These are phyloP conservation scores for Colletotrichum kahawae DNA, from an alignment of 2,329 filamentous ascomycete species.

Conservation along the genomic window DNA sequence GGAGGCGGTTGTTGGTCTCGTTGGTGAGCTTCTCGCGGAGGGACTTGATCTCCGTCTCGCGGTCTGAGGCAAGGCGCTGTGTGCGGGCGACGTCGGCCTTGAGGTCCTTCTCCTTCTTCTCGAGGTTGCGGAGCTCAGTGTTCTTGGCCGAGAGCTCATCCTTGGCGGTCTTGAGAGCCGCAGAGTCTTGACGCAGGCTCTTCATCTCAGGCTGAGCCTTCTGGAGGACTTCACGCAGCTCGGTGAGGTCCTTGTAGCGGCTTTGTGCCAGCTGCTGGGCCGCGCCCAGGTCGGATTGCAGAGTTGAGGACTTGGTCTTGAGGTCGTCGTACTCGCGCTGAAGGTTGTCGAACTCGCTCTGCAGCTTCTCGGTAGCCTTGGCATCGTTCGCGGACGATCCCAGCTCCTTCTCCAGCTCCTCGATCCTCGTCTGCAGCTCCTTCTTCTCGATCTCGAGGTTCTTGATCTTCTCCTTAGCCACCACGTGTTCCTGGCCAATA, in stretches of 20 bases:
- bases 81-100: constrained; percentile 73
- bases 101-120: constrained; percentile 82
- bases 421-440: constrained; percentile 67
- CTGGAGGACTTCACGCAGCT: constrained; percentile 78
- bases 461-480: constrained; percentile 79
- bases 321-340: constrained; percentile 68
- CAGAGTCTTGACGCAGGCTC: constrained; percentile 77
- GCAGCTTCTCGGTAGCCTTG: constrained; percentile 58
- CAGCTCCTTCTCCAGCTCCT: constrained; percentile 75
- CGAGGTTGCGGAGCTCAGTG: constrained; percentile 73
- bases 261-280: constrained; percentile 86
- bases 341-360: constrained; percentile 62
- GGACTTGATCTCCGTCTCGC: constrained; percentile 77
- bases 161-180: constrained; percentile 74
- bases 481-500: constrained; percentile 83
- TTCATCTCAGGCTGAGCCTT: constrained; percentile 88
- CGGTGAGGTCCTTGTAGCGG: constrained; percentile 85
- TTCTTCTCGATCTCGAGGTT: constrained; percentile 72
- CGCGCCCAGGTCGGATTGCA: constrained; percentile 85
- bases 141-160: constrained; percentile 70
- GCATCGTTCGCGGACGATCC: constrained; percentile 39
- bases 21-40: constrained; percentile 80
- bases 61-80: constrained; percentile 73
- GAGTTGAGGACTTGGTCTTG: constrained; percentile 68
- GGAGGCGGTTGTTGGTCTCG: constrained; percentile 73